Percentiles rank a stretch among this genome's conserved stretches.
Evolutionary conservation across 352 stramenopile genomes (phyloP).

Genomic region (Globisporangium acanthophoron): DNA sequence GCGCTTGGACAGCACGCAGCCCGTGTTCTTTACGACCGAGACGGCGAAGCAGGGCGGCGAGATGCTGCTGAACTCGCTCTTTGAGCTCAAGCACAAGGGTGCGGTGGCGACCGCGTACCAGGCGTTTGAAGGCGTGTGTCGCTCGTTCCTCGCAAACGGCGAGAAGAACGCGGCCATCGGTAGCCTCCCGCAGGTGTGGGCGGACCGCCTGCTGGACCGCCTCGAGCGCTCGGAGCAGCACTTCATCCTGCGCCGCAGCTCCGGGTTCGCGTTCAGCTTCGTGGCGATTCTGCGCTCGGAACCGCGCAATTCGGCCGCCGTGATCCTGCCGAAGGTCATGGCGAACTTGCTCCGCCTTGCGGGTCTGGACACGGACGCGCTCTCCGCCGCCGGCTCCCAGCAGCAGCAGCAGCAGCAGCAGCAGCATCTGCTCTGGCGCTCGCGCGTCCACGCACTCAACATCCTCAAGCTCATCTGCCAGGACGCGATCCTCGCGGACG

Average conservation of each 20-base stretch:
- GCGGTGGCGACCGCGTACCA: constrained; percentile 80
- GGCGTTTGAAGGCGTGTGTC: constrained; percentile 82
- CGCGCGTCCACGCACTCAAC: constrained; percentile 83
- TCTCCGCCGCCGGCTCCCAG: constrained; percentile 17
- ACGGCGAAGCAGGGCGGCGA: constrained; percentile 58
- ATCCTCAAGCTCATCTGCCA: constrained; percentile 89
- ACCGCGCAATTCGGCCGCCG: constrained; percentile 69
- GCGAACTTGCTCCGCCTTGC: constrained; percentile 59
- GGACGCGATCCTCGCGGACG: constrained; percentile 81
- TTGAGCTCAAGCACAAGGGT: constrained; percentile 87
- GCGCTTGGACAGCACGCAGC: constrained; percentile 3
- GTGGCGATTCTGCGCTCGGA: constrained; percentile 84
- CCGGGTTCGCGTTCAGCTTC: constrained; percentile 87
- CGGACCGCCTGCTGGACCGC: constrained; percentile 65
- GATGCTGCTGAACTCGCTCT: constrained; percentile 73
- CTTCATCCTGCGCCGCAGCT: constrained; percentile 85
- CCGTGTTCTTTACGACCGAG: constrained; percentile 42
- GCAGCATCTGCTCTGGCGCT: constrained; percentile 62
- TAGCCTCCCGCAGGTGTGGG: constrained; percentile 60
- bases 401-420: constrained; percentile 28
- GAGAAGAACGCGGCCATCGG: constrained; percentile 51
- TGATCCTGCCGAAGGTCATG: constrained; percentile 77
- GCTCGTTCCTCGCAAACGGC: constrained; percentile 61
- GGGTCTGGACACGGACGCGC: constrained; percentile 45
- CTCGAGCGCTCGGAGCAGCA: constrained; percentile 77